Conservation (phyloP, 192 early-diverging fungal species). For the Spizellomyces sp. region DNA sequence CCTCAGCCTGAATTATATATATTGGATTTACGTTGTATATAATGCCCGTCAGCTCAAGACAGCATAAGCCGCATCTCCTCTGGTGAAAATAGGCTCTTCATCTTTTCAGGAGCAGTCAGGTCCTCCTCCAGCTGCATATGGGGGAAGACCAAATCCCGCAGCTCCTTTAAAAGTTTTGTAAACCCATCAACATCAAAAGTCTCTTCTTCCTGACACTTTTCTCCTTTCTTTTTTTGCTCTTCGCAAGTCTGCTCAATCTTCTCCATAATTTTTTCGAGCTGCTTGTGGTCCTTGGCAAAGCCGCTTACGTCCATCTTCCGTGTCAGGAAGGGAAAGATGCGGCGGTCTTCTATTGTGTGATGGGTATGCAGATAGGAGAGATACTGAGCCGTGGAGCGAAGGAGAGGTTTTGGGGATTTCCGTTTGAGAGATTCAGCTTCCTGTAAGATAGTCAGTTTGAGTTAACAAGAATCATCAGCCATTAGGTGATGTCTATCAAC, state of each 20-base stretch:
- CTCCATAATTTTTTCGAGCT: neutral
- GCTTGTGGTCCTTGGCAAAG: neutral
- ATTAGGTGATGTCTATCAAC: no score
- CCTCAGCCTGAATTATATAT: no score
- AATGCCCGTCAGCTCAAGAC: no score
- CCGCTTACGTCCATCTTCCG: neutral
- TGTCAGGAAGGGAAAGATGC: neutral
- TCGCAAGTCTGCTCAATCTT: no score
- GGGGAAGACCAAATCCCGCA: neutral
- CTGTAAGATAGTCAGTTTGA: no score
- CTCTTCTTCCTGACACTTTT: neutral
- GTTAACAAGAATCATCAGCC: no score
- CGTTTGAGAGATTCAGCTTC: no score
- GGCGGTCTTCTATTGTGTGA: conserved; percentile 2
- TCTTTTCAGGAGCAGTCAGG: neutral
- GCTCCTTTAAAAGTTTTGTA: neutral
- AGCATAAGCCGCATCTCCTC: no score
- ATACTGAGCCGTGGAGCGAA: no score
- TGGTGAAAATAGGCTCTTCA: neutral
- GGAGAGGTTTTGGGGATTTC: no score
- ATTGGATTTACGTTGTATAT: no score
- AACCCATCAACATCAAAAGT: neutral
- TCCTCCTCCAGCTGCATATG: conserved; percentile 1
- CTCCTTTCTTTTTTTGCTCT: no score
- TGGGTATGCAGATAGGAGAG: neutral